Base-by-base conservation (phyloP, 1,139 yeast species). In the Suhomyces yuchorum region DNA sequence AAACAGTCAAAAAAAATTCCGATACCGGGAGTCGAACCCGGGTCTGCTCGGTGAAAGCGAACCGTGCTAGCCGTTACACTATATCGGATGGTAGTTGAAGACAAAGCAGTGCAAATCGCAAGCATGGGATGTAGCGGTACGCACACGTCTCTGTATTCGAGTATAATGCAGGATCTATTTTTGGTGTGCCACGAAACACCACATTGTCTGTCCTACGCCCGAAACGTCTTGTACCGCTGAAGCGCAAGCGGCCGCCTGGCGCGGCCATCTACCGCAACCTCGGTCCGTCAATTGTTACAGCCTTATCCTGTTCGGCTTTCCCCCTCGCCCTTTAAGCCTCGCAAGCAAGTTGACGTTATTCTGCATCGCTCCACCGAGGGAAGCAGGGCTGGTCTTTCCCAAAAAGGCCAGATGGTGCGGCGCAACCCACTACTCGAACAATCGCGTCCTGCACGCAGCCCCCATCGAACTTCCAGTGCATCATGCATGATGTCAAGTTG, bases 1-100 rank as follows among this genome's bases (percentile, higher is more conserved):
- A 12, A 7, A 2, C 8, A 8, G 22, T 12, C 3, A 42, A 46
- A 40, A 66, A 54, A 43, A 52, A 49, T 79, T 82, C 86, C 87
- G 85, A 80, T 81, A 77, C 86, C 82, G 86, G 87, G 87, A 81
- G 83, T 82, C 84, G 87, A 82, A 82, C 87, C 86, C 86, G 82
- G 87, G 84, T 78, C 76, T 81, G 85, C 85, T 78, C 86, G 84
- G 87, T 81, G 86, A 82, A 80, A 82, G 85, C 84, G 85, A 78
- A 81, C 85, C 84, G 86, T 82, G 87, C 83, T 82, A 82, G 82
- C 87, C 87, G 84, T 81, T 82, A 82, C 86, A 82, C 87, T 78
- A 82, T 77, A 82, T 81, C 86, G 86, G 85, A 81, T 3, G 14
- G 14, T 14, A 3, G 11, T 30, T 30, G 34, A 14, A 11, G 8